phyloP scores from a whole-genome alignment of 345 rosid species.

The Kernera saxatilis region DNA sequence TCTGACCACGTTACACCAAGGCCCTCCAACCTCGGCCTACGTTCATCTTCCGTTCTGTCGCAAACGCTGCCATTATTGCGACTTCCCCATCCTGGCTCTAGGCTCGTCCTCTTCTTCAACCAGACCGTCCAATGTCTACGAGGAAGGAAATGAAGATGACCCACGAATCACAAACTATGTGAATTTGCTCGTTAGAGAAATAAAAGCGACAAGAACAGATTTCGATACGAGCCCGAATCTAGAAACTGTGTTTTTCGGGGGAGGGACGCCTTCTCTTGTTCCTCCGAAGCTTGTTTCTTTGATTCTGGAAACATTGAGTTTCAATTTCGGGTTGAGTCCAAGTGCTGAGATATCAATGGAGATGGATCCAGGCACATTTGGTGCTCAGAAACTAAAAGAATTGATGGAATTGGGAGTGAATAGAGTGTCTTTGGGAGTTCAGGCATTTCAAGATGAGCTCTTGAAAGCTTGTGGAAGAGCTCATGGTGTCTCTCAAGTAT shows the following conservation, averaged over 20 bases:
- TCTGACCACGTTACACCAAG: constrained; percentile 30
- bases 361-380: constrained; percentile 96
- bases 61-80: constrained; percentile 91
- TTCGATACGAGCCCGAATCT: constrained; percentile 39
- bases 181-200: constrained; percentile 49
- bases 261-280: constrained; percentile 96
- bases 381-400: constrained; percentile 46
- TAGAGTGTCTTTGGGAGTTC: constrained; percentile 91
- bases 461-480: constrained; percentile 90
- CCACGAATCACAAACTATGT: constrained; percentile 62
- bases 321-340: constrained; percentile 51
- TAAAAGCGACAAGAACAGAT: constrained; percentile 41
- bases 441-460: constrained; percentile 86
- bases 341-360: constrained; percentile 88
- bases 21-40: constrained; percentile 70
- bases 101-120: constrained; percentile 43
- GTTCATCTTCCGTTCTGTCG: constrained; percentile 94
- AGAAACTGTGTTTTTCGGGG: constrained; percentile 80
- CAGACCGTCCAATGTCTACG: background rate
- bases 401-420: constrained; percentile 77
- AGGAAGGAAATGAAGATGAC: constrained; percentile 43
- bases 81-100: constrained; percentile 84
- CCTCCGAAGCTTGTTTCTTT: constrained; percentile 64
- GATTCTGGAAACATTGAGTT: constrained; percentile 50
- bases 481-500: constrained; percentile 70